Conservation (phyloP, 2,329 filamentous ascomycete genomes). For the Paraphoma chrysanthemicola region DNA sequence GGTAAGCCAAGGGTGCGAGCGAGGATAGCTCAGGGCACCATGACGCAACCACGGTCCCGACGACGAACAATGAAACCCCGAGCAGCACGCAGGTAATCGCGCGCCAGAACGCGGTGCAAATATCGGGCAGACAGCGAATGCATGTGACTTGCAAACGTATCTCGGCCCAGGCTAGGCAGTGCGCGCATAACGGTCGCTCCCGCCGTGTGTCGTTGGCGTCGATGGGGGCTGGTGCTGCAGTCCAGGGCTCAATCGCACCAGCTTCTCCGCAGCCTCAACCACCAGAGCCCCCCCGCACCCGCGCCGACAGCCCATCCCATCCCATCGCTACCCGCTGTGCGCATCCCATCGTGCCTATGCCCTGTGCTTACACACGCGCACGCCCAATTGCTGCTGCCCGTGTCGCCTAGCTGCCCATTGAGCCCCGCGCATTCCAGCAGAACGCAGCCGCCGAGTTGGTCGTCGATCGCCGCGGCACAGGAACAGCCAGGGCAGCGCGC, state of each 20-base stretch:
- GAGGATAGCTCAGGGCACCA: slow-evolving; percentile 10
- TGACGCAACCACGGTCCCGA: slow-evolving; percentile 10
- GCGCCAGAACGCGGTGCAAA: neutral
- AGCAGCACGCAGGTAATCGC: neutral
- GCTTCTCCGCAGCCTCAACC: neutral
- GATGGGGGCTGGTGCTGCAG: neutral
- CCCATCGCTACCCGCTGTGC: neutral
- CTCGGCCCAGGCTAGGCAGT: neutral
- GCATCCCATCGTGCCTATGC: slow-evolving; percentile 14
- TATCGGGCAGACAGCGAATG: neutral
- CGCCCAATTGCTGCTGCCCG: slow-evolving; percentile 12
- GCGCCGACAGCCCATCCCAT: neutral
- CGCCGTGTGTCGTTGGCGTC: neutral
- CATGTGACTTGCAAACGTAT: neutral
- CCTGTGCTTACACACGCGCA: slow-evolving; percentile 7
- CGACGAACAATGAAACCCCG: neutral
- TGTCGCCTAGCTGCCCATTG: slow-evolving; percentile 6
- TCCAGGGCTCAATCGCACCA: neutral
- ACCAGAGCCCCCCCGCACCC: neutral
- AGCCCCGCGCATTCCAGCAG: slow-evolving; percentile 19
- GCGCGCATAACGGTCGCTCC: neutral
- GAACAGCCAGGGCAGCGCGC: slow-evolving; percentile 7
- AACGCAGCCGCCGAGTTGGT: neutral
- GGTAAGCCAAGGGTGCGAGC: neutral
- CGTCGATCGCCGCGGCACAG: neutral